Base-by-base conservation (phyloP, 768 basidiomycete genomes). In the Boletellus emodensis region DNA sequence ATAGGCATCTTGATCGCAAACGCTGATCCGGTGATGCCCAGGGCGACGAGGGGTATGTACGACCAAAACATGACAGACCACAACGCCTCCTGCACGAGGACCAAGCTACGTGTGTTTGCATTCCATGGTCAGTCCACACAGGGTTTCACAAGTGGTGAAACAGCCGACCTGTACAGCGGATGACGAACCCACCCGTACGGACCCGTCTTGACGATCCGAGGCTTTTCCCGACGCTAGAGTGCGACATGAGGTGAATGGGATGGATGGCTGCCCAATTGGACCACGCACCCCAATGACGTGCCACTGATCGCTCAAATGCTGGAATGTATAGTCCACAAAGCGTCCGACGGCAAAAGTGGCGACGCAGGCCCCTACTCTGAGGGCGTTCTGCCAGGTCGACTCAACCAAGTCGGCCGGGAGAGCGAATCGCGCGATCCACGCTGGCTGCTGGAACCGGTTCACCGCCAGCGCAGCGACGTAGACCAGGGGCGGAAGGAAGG, bases 151-250 rank as follows among this genome's bases (percentile, higher is more conserved):
- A 15, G 33, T 6, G 24, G 4, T 22, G 28, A 33, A 38, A 41
- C 6, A 7, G 47, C 67, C 28, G 37, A 60, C 69, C 52, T 58
- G 41, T 69, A 71, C 2, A 48, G 33, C 1, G 71, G 71, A 38
- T 71, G 71, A 36, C 69, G 69, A 44, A 71, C 60, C 48, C 64
- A 61, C 22, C 58, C 59, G 51, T 71, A 71, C 0, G 67, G 68
- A 9, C 71, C 71, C 0, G 57, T 64, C 32, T 61, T 55, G 43
- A 71, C 64, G 33, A 72, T 15, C 43, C 57, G 61, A 11, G 61
- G 36, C 32, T 65, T 67, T 44, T 71, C 68, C 30, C 67, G 55
- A 42, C 56, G 55, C 63, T 67, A 15, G 47, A 12, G 12, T 9
- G 1, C 20, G 55, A 15, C 9, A 35, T 63, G 32, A 55, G 49